Conservation (phyloP, 441 rosid genomes). For the Syzygium syzygioides region DNA sequence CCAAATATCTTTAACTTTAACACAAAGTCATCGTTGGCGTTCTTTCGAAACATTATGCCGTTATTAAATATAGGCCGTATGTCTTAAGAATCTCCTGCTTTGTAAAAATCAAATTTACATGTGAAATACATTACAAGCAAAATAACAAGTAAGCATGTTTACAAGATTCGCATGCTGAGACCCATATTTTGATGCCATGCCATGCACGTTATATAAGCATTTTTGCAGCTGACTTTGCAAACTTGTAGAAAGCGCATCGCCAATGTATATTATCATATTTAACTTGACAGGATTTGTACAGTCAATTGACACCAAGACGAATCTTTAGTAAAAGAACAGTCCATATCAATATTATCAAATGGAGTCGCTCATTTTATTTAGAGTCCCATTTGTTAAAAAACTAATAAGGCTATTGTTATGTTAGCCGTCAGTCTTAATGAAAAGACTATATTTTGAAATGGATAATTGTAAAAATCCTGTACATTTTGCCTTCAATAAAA, state of each 20-base stretch:
- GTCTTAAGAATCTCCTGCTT: neutral
- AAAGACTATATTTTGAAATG: neutral
- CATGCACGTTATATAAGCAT: neutral
- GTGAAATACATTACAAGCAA: neutral
- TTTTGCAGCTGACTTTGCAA: neutral
- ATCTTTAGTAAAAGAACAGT: neutral
- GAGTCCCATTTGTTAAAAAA: neutral
- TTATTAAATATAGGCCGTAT: neutral
- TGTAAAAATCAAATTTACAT: neutral
- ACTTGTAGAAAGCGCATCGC: neutral
- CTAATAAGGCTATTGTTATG: neutral
- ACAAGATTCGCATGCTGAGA: neutral
- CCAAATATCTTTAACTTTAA: neutral
- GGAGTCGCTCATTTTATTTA: neutral
- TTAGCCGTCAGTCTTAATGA: neutral
- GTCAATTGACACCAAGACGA: neutral
- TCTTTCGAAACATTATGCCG: neutral
- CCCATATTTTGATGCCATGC: neutral
- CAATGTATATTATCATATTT: neutral
- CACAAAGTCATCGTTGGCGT: neutral
- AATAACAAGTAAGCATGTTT: neutral
- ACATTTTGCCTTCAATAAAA: neutral
- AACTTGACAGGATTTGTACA: neutral
- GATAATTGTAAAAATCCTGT: neutral
- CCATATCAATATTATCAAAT: neutral